phyloP scores from a whole-genome alignment of 192 early-diverging fungal genomes.

The Coemansia sp. region DNA sequence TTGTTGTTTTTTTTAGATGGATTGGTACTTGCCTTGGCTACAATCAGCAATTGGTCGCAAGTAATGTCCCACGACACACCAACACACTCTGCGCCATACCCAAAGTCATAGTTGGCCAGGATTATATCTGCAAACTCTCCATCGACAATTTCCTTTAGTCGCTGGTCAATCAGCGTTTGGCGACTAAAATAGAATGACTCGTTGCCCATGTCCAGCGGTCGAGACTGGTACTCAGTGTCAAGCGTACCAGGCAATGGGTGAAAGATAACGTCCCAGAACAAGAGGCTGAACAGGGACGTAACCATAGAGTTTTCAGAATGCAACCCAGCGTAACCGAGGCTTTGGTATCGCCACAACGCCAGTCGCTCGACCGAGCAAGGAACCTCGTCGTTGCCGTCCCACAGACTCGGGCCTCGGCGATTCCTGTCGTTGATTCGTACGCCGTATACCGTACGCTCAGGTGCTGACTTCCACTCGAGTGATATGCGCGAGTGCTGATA shows the following conservation, averaged over 20 bases:
- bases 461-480: constrained; percentile 53
- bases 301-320: constrained; percentile 68
- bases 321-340: constrained; percentile 64
- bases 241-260: constrained; percentile 63
- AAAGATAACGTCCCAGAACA: constrained; percentile 77
- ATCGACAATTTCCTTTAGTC: constrained; percentile 33
- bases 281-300: constrained; percentile 63
- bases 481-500: constrained; percentile 28
- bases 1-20: background rate
- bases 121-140: constrained; percentile 29
- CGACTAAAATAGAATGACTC: constrained; percentile 68
- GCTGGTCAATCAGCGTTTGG: constrained; percentile 40
- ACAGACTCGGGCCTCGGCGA: constrained; percentile 55
- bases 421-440: constrained; percentile 30
- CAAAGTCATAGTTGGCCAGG: constrained; percentile 20
- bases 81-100: constrained; percentile 35
- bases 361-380: constrained; percentile 68
- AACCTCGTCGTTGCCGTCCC: constrained; percentile 45
- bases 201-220: constrained; percentile 67
- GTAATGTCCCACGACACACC: constrained; percentile 52
- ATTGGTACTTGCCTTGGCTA: constrained; percentile 32
- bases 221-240: constrained; percentile 71
- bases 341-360: constrained; percentile 65
- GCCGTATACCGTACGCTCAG: constrained; percentile 52
- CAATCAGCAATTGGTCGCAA: constrained; percentile 24